phyloP scores from a whole-genome alignment of 768 basidiomycete species.

The Phanerochaete carnosa region DNA sequence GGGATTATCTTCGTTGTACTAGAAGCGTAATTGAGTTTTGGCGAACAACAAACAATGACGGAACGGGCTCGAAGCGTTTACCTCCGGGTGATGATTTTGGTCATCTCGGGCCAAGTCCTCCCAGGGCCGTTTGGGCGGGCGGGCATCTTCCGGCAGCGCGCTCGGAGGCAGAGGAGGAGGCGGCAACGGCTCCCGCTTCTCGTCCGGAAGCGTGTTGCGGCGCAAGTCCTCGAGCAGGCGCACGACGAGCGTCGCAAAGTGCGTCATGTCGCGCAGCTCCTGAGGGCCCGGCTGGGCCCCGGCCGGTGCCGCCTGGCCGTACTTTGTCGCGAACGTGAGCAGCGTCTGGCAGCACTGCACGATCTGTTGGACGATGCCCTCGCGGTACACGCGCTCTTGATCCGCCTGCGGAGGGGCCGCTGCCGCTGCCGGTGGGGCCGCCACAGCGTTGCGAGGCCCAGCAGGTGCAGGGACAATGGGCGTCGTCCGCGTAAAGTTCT shows the following conservation, averaged over 20 bases:
- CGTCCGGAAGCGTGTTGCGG: conserved; percentile 33
- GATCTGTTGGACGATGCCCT: conserved; percentile 43
- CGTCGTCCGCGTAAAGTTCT: conserved; percentile 35
- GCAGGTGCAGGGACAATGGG: conserved; percentile 38
- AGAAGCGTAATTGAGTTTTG: conserved; percentile 2
- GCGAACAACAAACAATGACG: background rate
- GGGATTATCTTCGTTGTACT: conserved; percentile 26
- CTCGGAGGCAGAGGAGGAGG: too few species aligned
- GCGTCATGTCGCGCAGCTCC: conserved; percentile 70
- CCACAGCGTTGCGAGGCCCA: conserved; percentile 32
- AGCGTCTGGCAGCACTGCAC: conserved; percentile 57
- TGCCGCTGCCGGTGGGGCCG: conserved; percentile 35
- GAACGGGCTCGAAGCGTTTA: background rate
- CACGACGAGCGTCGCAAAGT: conserved; percentile 62
- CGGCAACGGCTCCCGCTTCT: conserved; percentile 16
- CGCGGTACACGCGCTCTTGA: conserved; percentile 31
- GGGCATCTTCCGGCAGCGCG: conserved; percentile 40
- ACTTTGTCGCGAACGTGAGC: conserved; percentile 63
- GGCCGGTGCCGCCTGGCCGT: conserved; percentile 20
- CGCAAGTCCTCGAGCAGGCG: conserved; percentile 62
- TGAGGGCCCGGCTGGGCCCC: conserved; percentile 45
- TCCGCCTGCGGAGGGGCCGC: conserved; percentile 29
- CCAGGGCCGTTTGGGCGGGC: conserved; percentile 78
- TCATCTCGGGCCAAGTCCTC: conserved; percentile 62
- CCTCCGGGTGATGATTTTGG: conserved; percentile 17